These are phyloP conservation scores for Nitzschia sp. DNA, from an alignment of 108 stramenopile species.

Conservation along the genomic window DNA sequence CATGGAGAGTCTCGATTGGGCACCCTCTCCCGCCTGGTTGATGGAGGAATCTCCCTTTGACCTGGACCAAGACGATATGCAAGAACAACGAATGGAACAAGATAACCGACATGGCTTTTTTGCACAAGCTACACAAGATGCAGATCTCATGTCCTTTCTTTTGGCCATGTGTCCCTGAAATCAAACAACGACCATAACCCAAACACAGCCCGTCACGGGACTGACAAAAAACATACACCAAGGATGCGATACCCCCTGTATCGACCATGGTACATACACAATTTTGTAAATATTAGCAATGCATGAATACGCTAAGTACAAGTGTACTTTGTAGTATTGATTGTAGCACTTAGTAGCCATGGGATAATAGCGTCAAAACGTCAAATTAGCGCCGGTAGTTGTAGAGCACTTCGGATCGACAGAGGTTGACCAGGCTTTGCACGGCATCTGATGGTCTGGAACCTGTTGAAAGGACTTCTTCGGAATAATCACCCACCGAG, in stretches of 20 bases:
- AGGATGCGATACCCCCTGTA: no score
- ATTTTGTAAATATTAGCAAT: no score
- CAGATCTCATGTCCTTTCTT: conserved; percentile 13
- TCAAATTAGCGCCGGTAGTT: no score
- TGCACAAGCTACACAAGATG: conserved; percentile 7
- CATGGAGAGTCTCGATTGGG: background rate
- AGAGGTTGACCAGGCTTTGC: background rate
- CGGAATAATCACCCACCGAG: background rate
- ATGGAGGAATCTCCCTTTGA: background rate
- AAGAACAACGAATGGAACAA: background rate
- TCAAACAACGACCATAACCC: background rate
- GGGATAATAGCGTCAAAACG: no score
- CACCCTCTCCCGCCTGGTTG: background rate
- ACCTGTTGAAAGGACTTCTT: background rate
- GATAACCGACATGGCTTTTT: background rate
- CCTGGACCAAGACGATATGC: background rate
- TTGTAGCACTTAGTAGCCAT: no score
- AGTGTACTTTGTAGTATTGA: no score
- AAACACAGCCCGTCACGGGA: no score
- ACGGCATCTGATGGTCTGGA: conserved; percentile 7
- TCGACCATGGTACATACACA: no score
- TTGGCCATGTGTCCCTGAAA: conserved; percentile 1
- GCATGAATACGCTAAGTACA: no score
- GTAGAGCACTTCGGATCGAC: background rate
- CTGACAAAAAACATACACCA: no score